phyloP scores from a whole-genome alignment of 2,329 filamentous ascomycete species.

The Ceratocystis colombiana region DNA sequence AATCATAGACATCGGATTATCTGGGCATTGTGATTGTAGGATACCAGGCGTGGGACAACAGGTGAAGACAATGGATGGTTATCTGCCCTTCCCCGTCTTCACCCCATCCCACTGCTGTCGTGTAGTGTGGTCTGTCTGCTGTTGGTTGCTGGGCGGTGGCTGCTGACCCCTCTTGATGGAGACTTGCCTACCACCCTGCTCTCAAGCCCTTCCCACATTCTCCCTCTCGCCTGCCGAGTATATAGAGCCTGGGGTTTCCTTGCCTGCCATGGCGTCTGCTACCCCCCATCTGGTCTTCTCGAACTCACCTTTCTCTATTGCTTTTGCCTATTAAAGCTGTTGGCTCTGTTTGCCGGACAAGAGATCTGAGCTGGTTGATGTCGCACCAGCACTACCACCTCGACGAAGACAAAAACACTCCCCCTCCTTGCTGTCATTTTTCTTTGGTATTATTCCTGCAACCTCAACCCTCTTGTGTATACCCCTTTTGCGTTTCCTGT shows the following conservation, averaged over 20 bases:
- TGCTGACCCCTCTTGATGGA: neutral
- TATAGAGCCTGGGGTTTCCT: conserved; percentile 1
- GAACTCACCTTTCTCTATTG: neutral
- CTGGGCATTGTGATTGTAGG: neutral
- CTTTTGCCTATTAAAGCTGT: no score
- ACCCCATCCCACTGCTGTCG: neutral
- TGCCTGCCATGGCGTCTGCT: neutral
- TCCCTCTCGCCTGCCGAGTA: neutral
- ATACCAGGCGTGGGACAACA: neutral
- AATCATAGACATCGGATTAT: neutral
- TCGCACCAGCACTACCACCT: no score
- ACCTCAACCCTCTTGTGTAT: neutral
- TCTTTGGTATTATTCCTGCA: neutral
- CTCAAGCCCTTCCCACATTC: neutral
- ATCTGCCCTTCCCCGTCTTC: neutral
- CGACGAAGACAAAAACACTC: neutral
- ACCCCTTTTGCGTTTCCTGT: neutral
- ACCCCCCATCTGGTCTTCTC: neutral
- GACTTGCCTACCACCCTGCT: neutral
- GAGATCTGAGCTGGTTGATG: no score
- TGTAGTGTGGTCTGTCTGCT: neutral
- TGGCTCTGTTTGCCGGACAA: no score
- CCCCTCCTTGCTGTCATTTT: neutral
- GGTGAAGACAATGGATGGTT: neutral
- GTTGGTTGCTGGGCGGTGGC: neutral